A percentile compares a stretch with the other conserved stretches of the same genome.
Conservation (phyloP, 2,329 filamentous ascomycete species). For the Diplocarpon rosae region DNA sequence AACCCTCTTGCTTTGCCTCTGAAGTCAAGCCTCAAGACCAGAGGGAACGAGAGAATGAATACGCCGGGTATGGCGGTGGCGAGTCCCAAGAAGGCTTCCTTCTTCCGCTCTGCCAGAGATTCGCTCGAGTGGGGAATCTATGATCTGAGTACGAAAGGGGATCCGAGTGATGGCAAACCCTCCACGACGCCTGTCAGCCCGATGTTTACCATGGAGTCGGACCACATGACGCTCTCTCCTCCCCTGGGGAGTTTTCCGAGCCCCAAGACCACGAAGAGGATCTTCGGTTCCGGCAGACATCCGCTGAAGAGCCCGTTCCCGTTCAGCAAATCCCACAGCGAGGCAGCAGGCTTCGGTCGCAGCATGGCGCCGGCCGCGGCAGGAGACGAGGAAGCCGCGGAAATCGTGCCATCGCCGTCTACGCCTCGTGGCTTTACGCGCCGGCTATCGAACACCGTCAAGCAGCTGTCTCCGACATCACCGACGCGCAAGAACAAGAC, state of each 20-base stretch:
- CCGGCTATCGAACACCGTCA: conserved; percentile 11
- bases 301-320: conserved; percentile 17
- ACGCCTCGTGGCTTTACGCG: conserved; percentile 1
- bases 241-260: background rate
- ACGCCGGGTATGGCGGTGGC: background rate
- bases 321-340: conserved; percentile 1
- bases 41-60: background rate
- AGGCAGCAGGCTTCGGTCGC: background rate
- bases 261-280: background rate
- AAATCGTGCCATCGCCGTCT: background rate
- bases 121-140: conserved; percentile 2
- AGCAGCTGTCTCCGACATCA: conserved; percentile 6
- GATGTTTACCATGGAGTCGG: conserved; percentile 6
- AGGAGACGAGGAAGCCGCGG: background rate
- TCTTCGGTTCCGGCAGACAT: conserved; percentile 11
- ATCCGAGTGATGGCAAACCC: background rate
- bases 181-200: conserved; percentile 2
- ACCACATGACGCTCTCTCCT: conserved; percentile 3
- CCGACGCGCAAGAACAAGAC: background rate
- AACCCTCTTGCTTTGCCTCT: background rate
- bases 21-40: background rate
- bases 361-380: background rate
- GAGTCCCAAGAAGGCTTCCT: background rate
- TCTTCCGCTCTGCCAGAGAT: background rate
- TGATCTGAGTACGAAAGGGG: background rate